A percentile compares a stretch with the other conserved stretches of the same genome.
Conservation (phyloP, 1,139 yeast species). For the Candida dubliniensis region DNA sequence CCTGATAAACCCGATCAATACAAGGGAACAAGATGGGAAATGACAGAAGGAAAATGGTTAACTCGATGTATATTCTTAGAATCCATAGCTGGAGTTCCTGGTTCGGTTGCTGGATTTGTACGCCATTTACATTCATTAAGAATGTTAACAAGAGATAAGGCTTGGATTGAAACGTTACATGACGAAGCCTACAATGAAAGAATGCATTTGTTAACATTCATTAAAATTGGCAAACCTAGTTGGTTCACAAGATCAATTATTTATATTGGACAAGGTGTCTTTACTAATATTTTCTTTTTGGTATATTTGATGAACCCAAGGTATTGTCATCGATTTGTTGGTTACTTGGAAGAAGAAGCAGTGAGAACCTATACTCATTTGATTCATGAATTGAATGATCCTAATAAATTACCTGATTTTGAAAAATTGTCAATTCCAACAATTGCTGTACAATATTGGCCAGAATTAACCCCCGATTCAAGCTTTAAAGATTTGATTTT, state of each 20-base stretch:
- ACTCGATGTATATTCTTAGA: slow-evolving; percentile 69
- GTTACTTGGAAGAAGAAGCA: slow-evolving; percentile 79
- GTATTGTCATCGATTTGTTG: slow-evolving; percentile 75
- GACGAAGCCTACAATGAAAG: slow-evolving; percentile 82
- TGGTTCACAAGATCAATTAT: slow-evolving; percentile 57
- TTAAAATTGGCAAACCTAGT: slow-evolving; percentile 65
- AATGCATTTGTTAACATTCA: slow-evolving; percentile 72
- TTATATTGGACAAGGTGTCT: slow-evolving; percentile 70
- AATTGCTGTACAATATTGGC: slow-evolving; percentile 66
- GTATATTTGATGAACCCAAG: slow-evolving; percentile 60
- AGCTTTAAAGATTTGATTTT: slow-evolving; percentile 60
- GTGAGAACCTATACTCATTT: slow-evolving; percentile 67
- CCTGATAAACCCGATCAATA: slow-evolving; percentile 29
- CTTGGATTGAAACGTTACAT: slow-evolving; percentile 72
- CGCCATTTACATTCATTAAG: slow-evolving; percentile 66
- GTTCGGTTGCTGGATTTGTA: slow-evolving; percentile 71
- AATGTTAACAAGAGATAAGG: slow-evolving; percentile 63
- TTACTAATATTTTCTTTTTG: slow-evolving; percentile 65
- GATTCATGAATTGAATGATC: slow-evolving; percentile 53
- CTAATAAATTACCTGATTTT: slow-evolving; percentile 53
- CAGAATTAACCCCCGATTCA: slow-evolving; percentile 47
- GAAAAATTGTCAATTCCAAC: slow-evolving; percentile 48
- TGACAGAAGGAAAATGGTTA: slow-evolving; percentile 69
- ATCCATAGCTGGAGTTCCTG: slow-evolving; percentile 78
- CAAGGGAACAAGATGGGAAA: slow-evolving; percentile 49